Evolutionary conservation across 2,329 filamentous ascomycete species (phyloP).

Genomic region (Ceratocystiopsis minuta): DNA sequence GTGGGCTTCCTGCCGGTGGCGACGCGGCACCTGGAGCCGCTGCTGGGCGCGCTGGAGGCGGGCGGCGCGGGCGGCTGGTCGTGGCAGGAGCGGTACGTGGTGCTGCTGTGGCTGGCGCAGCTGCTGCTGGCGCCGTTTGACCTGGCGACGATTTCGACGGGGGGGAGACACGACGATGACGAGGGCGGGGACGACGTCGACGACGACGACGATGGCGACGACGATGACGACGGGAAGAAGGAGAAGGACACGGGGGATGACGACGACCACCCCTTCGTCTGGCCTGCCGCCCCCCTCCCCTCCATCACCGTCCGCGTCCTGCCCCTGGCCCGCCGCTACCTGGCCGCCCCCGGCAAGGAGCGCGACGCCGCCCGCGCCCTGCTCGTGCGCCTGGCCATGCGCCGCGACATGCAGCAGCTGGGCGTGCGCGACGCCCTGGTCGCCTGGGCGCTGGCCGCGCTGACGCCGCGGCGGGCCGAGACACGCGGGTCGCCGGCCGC

Average conservation of each 20-base stretch:
- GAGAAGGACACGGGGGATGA: too few species aligned
- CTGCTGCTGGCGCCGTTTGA: constrained; percentile 79
- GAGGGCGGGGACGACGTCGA: constrained; percentile 2
- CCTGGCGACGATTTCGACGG: constrained; percentile 61
- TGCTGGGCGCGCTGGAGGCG: constrained; percentile 58
- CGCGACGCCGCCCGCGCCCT: constrained; percentile 72
- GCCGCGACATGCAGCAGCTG: constrained; percentile 71
- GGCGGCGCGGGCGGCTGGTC: constrained; percentile 28
- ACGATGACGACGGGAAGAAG: too few species aligned
- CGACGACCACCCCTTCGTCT: constrained; percentile 24
- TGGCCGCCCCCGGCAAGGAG: constrained; percentile 67
- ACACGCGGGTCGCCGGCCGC: constrained; percentile 11
- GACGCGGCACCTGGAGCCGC: constrained; percentile 62
- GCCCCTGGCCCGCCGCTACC: constrained; percentile 50
- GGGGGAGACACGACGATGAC: constrained; percentile 2
- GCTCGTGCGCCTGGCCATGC: constrained; percentile 63
- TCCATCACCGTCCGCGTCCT: constrained; percentile 53
- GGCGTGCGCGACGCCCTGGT: constrained; percentile 52
- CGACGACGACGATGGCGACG: constrained; percentile 23
- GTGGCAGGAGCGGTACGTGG: constrained; percentile 82
- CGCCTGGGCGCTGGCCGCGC: constrained; percentile 47
- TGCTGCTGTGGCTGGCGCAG: constrained; percentile 75
- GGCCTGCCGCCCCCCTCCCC: constrained; percentile 41
- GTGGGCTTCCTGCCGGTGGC: constrained; percentile 84
- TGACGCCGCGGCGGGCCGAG: constrained; percentile 30